These are phyloP conservation scores for Teratosphaeria zuluensis DNA, from an alignment of 2,329 filamentous ascomycete genomes.

Conservation along the genomic window DNA sequence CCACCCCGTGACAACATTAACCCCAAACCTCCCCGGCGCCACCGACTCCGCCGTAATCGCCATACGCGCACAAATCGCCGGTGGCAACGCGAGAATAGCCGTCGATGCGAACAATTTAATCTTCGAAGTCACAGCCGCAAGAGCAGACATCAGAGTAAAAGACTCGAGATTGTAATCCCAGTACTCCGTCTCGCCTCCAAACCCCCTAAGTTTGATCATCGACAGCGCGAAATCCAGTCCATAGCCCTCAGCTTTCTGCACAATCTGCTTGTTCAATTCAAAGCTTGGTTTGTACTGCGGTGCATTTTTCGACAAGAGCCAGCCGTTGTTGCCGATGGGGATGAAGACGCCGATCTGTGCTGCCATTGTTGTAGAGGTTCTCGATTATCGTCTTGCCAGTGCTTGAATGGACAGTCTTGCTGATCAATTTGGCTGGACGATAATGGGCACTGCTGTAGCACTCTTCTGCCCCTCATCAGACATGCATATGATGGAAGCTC, in stretches of 20 bases:
- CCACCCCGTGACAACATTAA: constrained; percentile 11
- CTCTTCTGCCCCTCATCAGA: not conserved
- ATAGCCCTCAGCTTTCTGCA: constrained; percentile 7
- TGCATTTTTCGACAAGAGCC: constrained; percentile 8
- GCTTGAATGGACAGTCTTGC: no score
- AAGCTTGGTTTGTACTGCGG: constrained; percentile 9
- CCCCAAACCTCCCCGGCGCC: constrained; percentile 7
- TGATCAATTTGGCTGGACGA: no score
- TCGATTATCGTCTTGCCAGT: not conserved
- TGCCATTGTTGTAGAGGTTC: not conserved
- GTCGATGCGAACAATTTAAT: not conserved
- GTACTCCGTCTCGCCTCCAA: constrained; percentile 7
- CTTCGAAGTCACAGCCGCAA: not conserved
- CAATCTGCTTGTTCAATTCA: constrained; percentile 7
- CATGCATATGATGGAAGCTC: not conserved
- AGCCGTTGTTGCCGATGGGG: constrained; percentile 10
- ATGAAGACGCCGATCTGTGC: constrained; percentile 10
- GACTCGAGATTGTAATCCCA: constrained; percentile 10
- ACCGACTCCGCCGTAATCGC: constrained; percentile 7
- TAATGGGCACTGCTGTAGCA: not conserved
- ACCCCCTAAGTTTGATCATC: constrained; percentile 9
- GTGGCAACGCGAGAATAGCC: not conserved
- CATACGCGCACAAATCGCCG: constrained; percentile 7
- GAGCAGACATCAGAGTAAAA: constrained; percentile 5
- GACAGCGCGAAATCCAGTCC: constrained; percentile 8